These are phyloP conservation scores for Suillus occidentalis DNA, from an alignment of 768 basidiomycete species.

Conservation along the genomic window DNA sequence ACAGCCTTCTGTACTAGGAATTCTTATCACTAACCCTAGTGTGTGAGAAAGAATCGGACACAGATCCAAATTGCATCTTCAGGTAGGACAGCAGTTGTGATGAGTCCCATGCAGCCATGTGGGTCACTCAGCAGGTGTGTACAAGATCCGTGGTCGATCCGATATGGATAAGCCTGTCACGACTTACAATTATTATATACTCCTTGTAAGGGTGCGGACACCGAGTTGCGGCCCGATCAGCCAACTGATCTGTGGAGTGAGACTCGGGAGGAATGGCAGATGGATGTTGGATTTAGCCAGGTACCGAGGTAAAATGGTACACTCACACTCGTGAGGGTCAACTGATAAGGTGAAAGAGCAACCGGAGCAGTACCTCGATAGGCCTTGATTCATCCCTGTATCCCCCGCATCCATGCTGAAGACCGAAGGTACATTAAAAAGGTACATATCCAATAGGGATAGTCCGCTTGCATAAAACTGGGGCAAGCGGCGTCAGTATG, in stretches of 20 bases:
- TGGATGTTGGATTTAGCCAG: not conserved
- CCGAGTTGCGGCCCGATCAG: not conserved
- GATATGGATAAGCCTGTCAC: not conserved
- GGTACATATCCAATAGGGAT: not conserved
- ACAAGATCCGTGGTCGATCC: not conserved
- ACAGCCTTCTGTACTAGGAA: not conserved
- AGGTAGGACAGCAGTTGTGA: not conserved
- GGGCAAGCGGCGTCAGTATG: not conserved
- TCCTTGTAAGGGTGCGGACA: not conserved
- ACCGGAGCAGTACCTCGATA: not conserved
- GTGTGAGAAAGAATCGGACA: not conserved
- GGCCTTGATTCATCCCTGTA: not conserved
- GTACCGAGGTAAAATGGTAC: not conserved
- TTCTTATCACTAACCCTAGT: not conserved
- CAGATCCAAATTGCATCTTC: not conserved
- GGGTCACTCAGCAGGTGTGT: not conserved
- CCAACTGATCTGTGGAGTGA: constrained; percentile 1
- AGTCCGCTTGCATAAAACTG: not conserved
- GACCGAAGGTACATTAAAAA: not conserved
- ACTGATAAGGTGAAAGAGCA: constrained; percentile 1
- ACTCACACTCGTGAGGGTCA: not conserved
- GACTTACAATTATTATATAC: not conserved
- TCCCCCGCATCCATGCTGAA: not conserved
- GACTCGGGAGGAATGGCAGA: not conserved
- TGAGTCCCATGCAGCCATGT: not conserved